Conservation (phyloP, 345 rosid species). For the Cardiospermum halicacabum region DNA sequence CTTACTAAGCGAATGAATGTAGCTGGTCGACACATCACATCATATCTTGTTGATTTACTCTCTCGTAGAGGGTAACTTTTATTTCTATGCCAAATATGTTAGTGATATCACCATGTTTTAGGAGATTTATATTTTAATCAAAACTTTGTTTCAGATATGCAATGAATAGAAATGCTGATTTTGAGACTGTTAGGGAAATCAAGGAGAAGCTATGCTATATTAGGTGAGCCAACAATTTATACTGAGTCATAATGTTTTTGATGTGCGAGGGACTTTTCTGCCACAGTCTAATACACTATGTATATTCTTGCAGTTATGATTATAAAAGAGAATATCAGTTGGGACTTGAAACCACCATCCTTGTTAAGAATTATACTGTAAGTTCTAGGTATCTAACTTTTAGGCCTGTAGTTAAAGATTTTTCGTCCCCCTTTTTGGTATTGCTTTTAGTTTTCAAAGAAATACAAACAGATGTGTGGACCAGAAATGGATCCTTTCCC, state of each 20-base stretch:
- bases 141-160: constrained; percentile 57
- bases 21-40: constrained; percentile 96
- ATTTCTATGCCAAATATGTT: constrained; percentile 3
- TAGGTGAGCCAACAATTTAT: constrained; percentile 38
- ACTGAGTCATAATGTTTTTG: constrained; percentile 1
- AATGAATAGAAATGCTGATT: constrained; percentile 84
- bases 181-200: constrained; percentile 94
- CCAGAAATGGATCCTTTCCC: too few species aligned
- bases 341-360: constrained; percentile 96
- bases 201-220: constrained; percentile 97
- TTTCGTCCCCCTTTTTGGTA: too few species aligned
- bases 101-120: constrained; percentile 11
- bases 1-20: constrained; percentile 98
- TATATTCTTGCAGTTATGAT: constrained; percentile 63
- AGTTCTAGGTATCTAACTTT: too few species aligned
- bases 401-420: too few species aligned
- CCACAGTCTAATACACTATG: constrained; percentile 6
- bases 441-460: too few species aligned
- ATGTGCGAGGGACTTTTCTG: neutral
- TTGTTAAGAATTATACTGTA: constrained; percentile 91
- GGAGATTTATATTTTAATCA: neutral
- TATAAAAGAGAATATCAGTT: constrained; percentile 90
- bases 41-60: constrained; percentile 93
- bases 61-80: constrained; percentile 85
- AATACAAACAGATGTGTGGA: too few species aligned